Conservation (phyloP, 225 moss, liverwort and hornwort genomes). For the Straminergon stramineum region DNA sequence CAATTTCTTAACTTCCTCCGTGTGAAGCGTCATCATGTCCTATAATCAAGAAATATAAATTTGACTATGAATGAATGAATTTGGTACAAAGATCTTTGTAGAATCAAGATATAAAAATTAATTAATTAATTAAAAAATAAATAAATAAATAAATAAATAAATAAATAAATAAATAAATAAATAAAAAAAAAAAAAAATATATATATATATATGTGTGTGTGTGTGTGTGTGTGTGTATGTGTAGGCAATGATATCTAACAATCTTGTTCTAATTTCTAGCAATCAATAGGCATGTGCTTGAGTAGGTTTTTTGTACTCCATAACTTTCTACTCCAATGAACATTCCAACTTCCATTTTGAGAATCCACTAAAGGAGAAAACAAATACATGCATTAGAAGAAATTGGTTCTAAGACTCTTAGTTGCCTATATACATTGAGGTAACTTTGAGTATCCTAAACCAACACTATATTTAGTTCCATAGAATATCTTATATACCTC, state of each 20-base stretch:
- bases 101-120: background rate
- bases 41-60: background rate
- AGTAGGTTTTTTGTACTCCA: background rate
- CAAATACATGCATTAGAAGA: background rate
- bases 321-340: background rate
- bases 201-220: no score
- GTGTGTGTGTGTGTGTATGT: background rate
- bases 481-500: background rate
- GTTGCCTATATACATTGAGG: background rate
- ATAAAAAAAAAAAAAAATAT: no score
- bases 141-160: no score
- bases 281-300: background rate
- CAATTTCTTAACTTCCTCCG: conserved; percentile 31
- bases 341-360: background rate
- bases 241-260: background rate
- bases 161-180: no score
- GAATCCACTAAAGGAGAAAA: background rate
- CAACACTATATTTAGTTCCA: background rate
- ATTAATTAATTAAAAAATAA: no score
- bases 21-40: conserved; percentile 34
- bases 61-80: background rate
- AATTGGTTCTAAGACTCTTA: background rate
- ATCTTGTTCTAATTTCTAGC: background rate
- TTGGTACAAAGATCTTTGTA: background rate
- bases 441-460: no score